phyloP scores from a whole-genome alignment of 352 stramenopile genomes.

The Globisporangium nodosum region DNA sequence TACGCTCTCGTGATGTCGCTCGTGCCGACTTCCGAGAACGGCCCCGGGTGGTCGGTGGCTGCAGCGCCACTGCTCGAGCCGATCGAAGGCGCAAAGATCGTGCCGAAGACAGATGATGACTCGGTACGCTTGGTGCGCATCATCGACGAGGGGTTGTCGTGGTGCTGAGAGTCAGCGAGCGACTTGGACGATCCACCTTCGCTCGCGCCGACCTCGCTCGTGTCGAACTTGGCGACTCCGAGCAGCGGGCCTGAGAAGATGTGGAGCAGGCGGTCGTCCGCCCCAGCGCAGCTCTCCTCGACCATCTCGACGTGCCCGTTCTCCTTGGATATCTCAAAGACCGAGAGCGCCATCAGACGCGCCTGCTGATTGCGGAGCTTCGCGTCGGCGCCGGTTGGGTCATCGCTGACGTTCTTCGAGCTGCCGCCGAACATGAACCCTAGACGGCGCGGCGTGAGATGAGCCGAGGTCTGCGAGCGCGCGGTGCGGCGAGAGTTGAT shows the following conservation, averaged over 20 bases:
- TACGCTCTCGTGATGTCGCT: slow-evolving; percentile 51
- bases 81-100: slow-evolving; percentile 28
- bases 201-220: slow-evolving; percentile 13
- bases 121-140: slow-evolving; percentile 44
- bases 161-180: slow-evolving; percentile 13
- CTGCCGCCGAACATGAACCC: slow-evolving; percentile 69
- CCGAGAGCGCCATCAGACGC: slow-evolving; percentile 27
- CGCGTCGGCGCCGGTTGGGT: slow-evolving; percentile 20
- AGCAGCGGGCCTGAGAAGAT: slow-evolving; percentile 68
- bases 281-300: slow-evolving; percentile 40
- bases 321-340: slow-evolving; percentile 32
- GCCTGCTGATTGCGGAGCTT: slow-evolving; percentile 31
- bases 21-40: slow-evolving; percentile 9
- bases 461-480: slow-evolving; percentile 26
- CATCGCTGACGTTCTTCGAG: slow-evolving; percentile 24
- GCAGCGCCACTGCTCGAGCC: slow-evolving; percentile 15
- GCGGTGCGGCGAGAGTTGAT: slow-evolving; percentile 32
- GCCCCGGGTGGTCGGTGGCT: slow-evolving; percentile 7
- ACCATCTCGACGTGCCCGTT: slow-evolving; percentile 38
- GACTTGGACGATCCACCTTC: slow-evolving; percentile 15
- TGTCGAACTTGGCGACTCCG: slow-evolving; percentile 53
- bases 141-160: slow-evolving; percentile 31
- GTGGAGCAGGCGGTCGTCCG: slow-evolving; percentile 57
- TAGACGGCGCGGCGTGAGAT: slow-evolving; percentile 33
- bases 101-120: slow-evolving; percentile 35